phyloP scores from a whole-genome alignment of 148 eudicot species.

The Vaccinium myrtillus region DNA sequence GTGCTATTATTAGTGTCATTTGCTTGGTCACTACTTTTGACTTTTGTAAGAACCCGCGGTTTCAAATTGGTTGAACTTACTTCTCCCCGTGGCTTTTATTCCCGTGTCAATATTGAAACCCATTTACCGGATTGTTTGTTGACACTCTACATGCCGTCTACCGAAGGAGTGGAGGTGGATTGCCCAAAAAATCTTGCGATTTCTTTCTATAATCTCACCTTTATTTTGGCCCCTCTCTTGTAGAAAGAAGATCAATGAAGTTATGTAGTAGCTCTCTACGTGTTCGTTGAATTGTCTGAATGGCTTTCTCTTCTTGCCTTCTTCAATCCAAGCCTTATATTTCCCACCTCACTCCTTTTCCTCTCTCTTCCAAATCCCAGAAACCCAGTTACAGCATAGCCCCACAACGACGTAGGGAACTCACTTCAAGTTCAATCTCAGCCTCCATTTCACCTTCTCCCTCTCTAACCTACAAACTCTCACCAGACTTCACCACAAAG shows the following conservation, averaged over 20 bases:
- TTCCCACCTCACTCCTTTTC: slow-evolving; percentile 23
- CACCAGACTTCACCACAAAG: slow-evolving; percentile 53
- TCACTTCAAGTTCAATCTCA: slow-evolving; percentile 35
- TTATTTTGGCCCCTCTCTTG: too few relatives aligned
- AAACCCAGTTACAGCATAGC: slow-evolving; percentile 23
- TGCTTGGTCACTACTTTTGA: too few relatives aligned
- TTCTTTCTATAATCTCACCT: too few relatives aligned
- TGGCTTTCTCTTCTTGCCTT: slow-evolving; percentile 51
- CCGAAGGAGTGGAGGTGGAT: too few relatives aligned
- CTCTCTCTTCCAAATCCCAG: slow-evolving; percentile 21
- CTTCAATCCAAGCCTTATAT: slow-evolving; percentile 31
- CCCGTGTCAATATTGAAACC: too few relatives aligned
- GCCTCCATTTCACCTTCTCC: slow-evolving; percentile 30
- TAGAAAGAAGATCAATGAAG: too few relatives aligned
- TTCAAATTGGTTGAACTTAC: too few relatives aligned
- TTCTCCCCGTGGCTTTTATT: too few relatives aligned
- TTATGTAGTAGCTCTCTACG: slow-evolving; percentile 17
- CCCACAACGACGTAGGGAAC: neutral
- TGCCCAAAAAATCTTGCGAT: too few relatives aligned
- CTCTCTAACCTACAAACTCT: slow-evolving; percentile 27
- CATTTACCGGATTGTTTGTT: neutral
- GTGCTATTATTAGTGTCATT: too few relatives aligned
- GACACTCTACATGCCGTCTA: neutral
- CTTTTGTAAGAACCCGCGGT: too few relatives aligned
- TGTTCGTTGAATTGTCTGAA: slow-evolving; percentile 52